Evolutionary conservation across 495 filamentous ascomycete genomes (phyloP), one percentile per base, ranked within the genome.

Genomic region (Hyaloscypha bicolor): DNA sequence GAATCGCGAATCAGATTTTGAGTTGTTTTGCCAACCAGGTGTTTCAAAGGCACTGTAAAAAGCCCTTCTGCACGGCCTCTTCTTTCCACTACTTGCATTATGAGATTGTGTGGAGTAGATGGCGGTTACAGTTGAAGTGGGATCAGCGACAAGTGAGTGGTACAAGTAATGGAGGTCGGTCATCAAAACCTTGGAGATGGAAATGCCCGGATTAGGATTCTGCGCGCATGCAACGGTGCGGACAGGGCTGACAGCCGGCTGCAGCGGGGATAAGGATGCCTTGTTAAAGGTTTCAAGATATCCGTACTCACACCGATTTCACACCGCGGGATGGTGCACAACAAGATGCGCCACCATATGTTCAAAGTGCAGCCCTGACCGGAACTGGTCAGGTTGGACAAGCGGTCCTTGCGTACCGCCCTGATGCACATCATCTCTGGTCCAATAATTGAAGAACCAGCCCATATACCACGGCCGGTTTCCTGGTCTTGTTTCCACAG

Each of bases 401-500:
- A 35, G 55, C 48, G 61, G 53, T 53, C 66, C 55, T 69, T 64
- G 66, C 61, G 55, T 63, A 64, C 60, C 66, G 61, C 66, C 61
- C 55, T 52, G 61, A 69, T 69, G 66, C 61, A 69, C 66, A 69
- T 69, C 66, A 69, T 68, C 39, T 68, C 66, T 52, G 66, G 51
- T 63, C 53, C 60, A 60, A 63, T 63, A 62, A 32, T 45, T 52
- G 6, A n/a, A 32, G n/a, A 63, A 48, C 16, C 3, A 25, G 31
- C n/a, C 37, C 33, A 61, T 42, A 59, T 66, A 39, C 66, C 60
- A 68, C 56, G 30, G 33, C 4, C 58, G 11, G 22, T 37, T 66
- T 37, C 30, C 4, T 30, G 6, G 29, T 60, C 56, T 48, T 61
- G 59, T 61, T 61, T 61, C 59, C 59, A 60, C 56, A 37, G 56